phyloP scores from a whole-genome alignment of 2,329 filamentous ascomycete species.

The Diaporthe batatas region DNA sequence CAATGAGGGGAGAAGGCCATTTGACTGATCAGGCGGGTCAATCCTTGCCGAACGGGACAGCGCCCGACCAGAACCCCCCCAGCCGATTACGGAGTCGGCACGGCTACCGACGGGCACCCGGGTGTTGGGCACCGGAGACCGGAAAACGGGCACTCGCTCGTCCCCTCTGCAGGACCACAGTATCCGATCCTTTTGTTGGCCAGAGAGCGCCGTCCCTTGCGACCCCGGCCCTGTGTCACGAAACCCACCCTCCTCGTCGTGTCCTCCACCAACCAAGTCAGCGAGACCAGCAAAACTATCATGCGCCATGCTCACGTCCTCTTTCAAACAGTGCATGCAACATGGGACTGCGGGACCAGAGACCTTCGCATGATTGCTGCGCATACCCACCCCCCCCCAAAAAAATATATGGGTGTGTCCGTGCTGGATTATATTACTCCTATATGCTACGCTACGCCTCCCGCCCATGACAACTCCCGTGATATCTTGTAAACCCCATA shows the following conservation, averaged over 20 bases:
- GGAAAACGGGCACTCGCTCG: background rate
- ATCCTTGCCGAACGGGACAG: constrained; percentile 11
- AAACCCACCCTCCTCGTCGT: background rate
- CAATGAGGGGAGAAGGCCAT: constrained; percentile 9
- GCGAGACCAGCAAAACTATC: background rate
- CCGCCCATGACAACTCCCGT: constrained; percentile 5
- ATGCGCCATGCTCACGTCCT: background rate
- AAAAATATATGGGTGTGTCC: constrained; percentile 8
- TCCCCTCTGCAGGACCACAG: constrained; percentile 2
- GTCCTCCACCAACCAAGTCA: background rate
- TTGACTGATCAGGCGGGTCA: constrained; percentile 24
- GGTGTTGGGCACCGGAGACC: constrained; percentile 20
- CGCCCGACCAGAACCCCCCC: background rate
- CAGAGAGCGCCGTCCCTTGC: background rate
- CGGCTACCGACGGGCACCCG: constrained; percentile 29
- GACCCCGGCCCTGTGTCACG: background rate
- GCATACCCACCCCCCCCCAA: background rate
- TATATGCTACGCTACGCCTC: constrained; percentile 30
- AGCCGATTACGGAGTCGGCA: constrained; percentile 36
- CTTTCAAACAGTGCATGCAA: background rate
- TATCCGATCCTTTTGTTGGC: background rate
- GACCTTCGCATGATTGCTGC: background rate
- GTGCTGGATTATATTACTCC: constrained; percentile 30
- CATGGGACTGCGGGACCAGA: too few species aligned
- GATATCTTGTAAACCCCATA: constrained; percentile 30